These are phyloP conservation scores for Boletus eberwhitei DNA, from an alignment of 768 basidiomycete genomes.

Conservation along the genomic window DNA sequence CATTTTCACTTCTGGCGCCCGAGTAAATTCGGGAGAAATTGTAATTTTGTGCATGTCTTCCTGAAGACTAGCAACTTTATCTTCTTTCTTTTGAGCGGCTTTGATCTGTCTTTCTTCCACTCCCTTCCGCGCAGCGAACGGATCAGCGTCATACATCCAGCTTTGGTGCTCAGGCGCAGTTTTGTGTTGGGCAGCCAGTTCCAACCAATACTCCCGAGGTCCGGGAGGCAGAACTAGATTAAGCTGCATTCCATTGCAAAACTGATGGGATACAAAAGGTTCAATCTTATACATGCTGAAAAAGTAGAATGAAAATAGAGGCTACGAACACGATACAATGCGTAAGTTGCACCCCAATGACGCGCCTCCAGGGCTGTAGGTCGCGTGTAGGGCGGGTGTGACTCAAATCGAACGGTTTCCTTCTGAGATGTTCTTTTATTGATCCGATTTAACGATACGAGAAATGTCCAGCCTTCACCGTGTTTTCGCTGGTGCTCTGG, in stretches of 20 bases:
- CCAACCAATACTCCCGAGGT: slow-evolving; percentile 85
- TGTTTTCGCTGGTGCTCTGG: slow-evolving; percentile 41
- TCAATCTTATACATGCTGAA: not conserved
- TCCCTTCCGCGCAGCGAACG: slow-evolving; percentile 68
- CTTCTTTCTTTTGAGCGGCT: slow-evolving; percentile 45
- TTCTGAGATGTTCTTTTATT: slow-evolving; percentile 69
- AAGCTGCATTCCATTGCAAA: slow-evolving; percentile 72
- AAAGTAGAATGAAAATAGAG: not conserved
- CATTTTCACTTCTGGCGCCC: slow-evolving; percentile 81
- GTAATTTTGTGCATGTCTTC: slow-evolving; percentile 15
- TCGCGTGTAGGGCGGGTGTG: slow-evolving; percentile 66
- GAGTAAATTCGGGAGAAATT: slow-evolving; percentile 39
- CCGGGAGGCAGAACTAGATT: slow-evolving; percentile 77
- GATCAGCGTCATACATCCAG: slow-evolving; percentile 90
- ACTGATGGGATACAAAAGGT: slow-evolving; percentile 41
- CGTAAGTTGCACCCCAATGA: slow-evolving; percentile 89
- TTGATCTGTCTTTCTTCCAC: slow-evolving; percentile 67
- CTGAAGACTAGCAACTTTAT: slow-evolving; percentile 13
- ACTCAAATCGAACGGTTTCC: slow-evolving; percentile 69
- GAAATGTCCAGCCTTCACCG: slow-evolving; percentile 56
- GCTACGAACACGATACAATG: slow-evolving; percentile 76
- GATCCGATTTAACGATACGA: slow-evolving; percentile 60
- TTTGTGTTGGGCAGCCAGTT: slow-evolving; percentile 69
- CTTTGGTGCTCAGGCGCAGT: slow-evolving; percentile 60
- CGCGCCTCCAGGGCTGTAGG: slow-evolving; percentile 77